Base-by-base conservation (phyloP, 305 asterid genomes). In the Vinca major region DNA sequence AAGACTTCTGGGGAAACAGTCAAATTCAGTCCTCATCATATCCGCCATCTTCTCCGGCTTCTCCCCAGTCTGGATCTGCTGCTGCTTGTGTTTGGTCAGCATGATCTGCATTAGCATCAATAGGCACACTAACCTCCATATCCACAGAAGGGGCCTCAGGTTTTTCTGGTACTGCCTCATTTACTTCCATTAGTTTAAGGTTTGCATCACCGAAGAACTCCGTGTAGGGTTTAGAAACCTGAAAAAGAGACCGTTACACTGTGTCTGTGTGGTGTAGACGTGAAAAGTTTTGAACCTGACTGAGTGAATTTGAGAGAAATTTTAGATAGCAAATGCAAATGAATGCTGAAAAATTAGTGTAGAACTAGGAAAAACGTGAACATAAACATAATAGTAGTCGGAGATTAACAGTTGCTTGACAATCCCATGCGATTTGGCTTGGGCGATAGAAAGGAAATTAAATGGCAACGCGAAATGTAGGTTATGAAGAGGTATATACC, bases 191-290 rank as follows among this genome's bases (percentile, higher is more conserved):
- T 49, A 74, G 41, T 67, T 81, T 77, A 37, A 93, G 90, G 69
- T 72, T 84, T 4, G 75, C 79, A 7, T 88, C 88, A 26, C 81
- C 79, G 82, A 93, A 91, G 76, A 82, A 89, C 49, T 91, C 82
- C 0, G 70, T 19, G 72, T 88, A 93, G n/a, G 99, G 99, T 85
- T 91, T 89, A 36, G 96, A 82, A 62, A 93, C 96, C 98, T 92
- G 65, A 41, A 72, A 45, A 41, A 50, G 65, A 10, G 52, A 21
- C 21, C 20, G 60, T 69, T 36, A 19, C 49, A 17, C 4, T 17
- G 13, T 37, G 52, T 39, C 4, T 17, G 13, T 37, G 52, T 39
- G 20, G 9, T 14, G 43, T 26, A 26, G 13, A 19, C 16, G 5
- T 1, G 10, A 16, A 33, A 49, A 6, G 5, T 33, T 48, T 26